Base-by-base conservation (phyloP, 352 stramenopile genomes). In the Phytophthora podocarpi region DNA sequence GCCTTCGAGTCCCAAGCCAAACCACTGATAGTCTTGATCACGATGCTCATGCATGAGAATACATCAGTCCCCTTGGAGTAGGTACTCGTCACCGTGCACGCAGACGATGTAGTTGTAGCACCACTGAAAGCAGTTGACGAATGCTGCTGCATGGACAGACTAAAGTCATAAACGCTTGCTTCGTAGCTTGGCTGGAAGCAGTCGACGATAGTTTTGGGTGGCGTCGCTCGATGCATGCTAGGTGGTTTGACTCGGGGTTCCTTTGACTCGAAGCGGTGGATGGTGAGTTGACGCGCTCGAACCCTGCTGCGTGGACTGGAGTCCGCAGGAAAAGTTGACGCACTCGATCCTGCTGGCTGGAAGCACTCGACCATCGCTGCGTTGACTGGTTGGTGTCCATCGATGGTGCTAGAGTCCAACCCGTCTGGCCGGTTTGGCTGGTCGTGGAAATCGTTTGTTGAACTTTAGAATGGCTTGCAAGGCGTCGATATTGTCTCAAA, bases 61-160 rank as follows among this genome's bases (percentile, higher is more conserved):
- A 81, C 56, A 21, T 64, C 54, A n/a, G 42, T 48, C 5, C 49
- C 68, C 35, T 52, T 60, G 32, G 58, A 65, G 65, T 81, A 78
- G 3, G 57, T 71, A 10, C 71, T 40, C 5, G 58, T 66, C 9
- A 66, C 27, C 27, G 58, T 66, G 10, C 58, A 66, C 9, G 63
- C 45, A 52, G 48, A 45, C 6, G 59, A 62, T 15, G 59, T 24
- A 18, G 42, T 53, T 1, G 35, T 26, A 26, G 42, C 24, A n/a
- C 42, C 51, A 27, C 59, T 67, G 5, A 49, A 66, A 5, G 58
- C 58, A 43, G 58, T 60, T 4, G 59, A 63, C 4, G 51, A 67
- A 31, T 61, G 59, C 11, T 66, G 57, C 26, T 60, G 48, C 1
- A 37, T 59, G 9, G 57, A 65, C 21, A 59, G 57, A 30, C 57